Conservation (phyloP, 768 basidiomycete genomes). For the Lyophyllum shimeji region DNA sequence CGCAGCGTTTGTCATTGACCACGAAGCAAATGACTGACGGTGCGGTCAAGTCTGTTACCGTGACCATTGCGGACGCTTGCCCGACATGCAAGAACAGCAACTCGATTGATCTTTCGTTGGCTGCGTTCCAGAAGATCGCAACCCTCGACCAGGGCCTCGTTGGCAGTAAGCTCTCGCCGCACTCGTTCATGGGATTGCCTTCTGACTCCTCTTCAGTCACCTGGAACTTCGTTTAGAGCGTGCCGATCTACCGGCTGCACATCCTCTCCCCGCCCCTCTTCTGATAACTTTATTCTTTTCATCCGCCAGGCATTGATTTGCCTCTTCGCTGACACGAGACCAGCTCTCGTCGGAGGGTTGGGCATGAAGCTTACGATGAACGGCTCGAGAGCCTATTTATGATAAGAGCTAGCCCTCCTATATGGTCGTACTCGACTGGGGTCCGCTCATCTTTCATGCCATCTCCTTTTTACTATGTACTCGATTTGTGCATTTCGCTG, state of each 20-base stretch:
- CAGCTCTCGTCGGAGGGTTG: slow-evolving; percentile 1
- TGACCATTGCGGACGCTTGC: slow-evolving; percentile 77
- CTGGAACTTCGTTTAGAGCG: slow-evolving; percentile 34
- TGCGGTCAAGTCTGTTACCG: slow-evolving; percentile 44
- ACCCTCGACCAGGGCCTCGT: slow-evolving; percentile 50
- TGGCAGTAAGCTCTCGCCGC: slow-evolving; percentile 43
- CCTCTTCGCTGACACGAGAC: slow-evolving; percentile 4
- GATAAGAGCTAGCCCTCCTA: slow-evolving; percentile 18
- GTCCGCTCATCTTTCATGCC: slow-evolving; percentile 15
- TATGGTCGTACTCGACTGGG: slow-evolving; percentile 16
- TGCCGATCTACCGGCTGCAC: slow-evolving; percentile 24
- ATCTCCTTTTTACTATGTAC: slow-evolving; percentile 1
- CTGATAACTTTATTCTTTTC: not conserved
- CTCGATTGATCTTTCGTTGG: slow-evolving; percentile 74
- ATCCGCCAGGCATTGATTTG: slow-evolving; percentile 4
- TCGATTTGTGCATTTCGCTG: not conserved
- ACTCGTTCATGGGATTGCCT: not conserved
- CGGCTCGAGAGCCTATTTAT: slow-evolving; percentile 16
- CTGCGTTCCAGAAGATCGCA: slow-evolving; percentile 64
- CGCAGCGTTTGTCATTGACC: slow-evolving; percentile 2
- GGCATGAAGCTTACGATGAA: slow-evolving; percentile 9
- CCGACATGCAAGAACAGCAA: slow-evolving; percentile 67
- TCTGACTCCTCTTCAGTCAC: slow-evolving; percentile 27
- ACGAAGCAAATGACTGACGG: not conserved
- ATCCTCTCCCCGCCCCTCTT: slow-evolving; percentile 31